Base-by-base conservation (phyloP, 2,329 filamentous ascomycete genomes). In the Calonectria honghensis region DNA sequence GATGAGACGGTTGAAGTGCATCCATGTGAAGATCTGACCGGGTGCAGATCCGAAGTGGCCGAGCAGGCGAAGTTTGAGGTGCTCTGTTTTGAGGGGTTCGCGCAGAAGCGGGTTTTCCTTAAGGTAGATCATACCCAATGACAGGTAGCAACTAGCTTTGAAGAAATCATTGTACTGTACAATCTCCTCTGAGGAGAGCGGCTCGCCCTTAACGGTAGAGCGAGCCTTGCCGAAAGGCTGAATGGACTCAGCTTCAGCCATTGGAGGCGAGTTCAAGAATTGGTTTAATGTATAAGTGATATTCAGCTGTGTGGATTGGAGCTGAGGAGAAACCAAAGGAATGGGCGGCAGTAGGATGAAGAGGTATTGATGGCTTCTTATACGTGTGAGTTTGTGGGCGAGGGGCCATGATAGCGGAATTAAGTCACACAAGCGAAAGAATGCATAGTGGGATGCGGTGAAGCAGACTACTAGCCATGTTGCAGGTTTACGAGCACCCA, bases 1-100 rank as follows among this genome's bases (percentile, higher is more conserved):
- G 88, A 96, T 95, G 73, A 96, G 86, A 41, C 94, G 92, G 85
- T 96, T 96, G 89, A 95, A 94, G 85, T 96, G 94, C 87, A 95
- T 94, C 84, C 93, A 96, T 41, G 93, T 94, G 85, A 96, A 96
- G 73, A 93, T 92, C 84, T 96, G 94, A 18, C 94, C 94, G n/a
- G 94, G 92, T 65, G 94, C 94, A 3, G 93, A 95, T 69, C 94
- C 94, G 89, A 94, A 96, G 82, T 96, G 94, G 50, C 94, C 94
- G 2, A 96, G 88, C 11, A 96, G 87, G 77, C 94, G 91, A 73
- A 90, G 88, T 86, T 96, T 96, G 86, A 96, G 88, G 81, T 96
- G 93, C 69, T 94, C 91, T 39, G 90, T 86, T 78, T 91, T 91
- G 77, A 95, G 88, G 1, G 93, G 93, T 78, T 95, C 91, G 74